Conservation (phyloP, 78 protist genomes). For the Dictyostelium purpureum region DNA sequence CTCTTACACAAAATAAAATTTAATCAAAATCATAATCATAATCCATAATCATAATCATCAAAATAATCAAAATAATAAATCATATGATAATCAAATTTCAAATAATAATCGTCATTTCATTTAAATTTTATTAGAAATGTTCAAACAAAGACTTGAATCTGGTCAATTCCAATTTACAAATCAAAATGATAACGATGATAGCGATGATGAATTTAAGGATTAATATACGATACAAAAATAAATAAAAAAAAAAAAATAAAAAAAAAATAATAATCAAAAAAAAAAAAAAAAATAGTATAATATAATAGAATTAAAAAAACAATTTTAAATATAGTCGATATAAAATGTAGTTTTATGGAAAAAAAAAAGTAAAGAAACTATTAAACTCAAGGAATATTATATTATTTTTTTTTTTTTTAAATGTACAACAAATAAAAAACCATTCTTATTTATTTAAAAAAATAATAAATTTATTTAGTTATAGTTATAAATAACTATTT, state of each 20-base stretch:
- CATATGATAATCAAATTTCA: neutral
- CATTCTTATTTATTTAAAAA: too few relatives aligned
- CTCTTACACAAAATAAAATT: neutral
- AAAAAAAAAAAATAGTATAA: neutral
- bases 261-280: neutral
- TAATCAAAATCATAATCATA: neutral
- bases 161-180: slow-evolving; percentile 9
- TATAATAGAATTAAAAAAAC: neutral
- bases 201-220: slow-evolving; percentile 6
- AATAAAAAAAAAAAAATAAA: neutral
- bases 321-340: neutral
- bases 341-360: neutral
- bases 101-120: neutral
- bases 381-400: too few relatives aligned
- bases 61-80: neutral
- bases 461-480: too few relatives aligned
- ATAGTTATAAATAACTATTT: too few relatives aligned
- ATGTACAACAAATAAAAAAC: too few relatives aligned
- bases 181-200: neutral
- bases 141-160: slow-evolving; percentile 1
- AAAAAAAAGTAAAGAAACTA: neutral
- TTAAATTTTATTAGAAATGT: neutral
- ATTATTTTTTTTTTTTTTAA: too few relatives aligned
- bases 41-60: neutral
- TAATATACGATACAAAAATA: neutral